phyloP scores from a whole-genome alignment of 495 filamentous ascomycete genomes.

The Geopyxis carbonaria region DNA sequence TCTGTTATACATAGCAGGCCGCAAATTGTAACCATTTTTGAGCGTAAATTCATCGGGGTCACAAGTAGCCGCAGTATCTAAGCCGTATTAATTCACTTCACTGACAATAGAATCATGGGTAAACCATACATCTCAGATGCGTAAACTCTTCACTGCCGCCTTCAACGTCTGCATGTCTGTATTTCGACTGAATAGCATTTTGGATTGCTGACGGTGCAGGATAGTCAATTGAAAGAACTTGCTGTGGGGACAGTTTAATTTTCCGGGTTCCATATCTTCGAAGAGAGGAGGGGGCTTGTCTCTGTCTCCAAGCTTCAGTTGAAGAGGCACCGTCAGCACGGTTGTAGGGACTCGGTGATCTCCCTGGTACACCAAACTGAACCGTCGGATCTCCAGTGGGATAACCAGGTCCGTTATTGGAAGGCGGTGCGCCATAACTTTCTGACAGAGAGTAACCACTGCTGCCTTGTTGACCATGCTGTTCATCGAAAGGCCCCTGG shows the following conservation, averaged over 20 bases:
- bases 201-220: slow-evolving; percentile 94
- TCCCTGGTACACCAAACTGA: slow-evolving; percentile 20
- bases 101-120: not conserved
- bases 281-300: slow-evolving; percentile 59
- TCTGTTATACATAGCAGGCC: slow-evolving; percentile 91
- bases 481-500: slow-evolving; percentile 23
- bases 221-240: slow-evolving; percentile 93
- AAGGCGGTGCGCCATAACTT: slow-evolving; percentile 54
- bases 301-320: slow-evolving; percentile 78
- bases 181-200: slow-evolving; percentile 87
- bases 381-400: slow-evolving; percentile 27
- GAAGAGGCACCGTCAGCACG: slow-evolving; percentile 54
- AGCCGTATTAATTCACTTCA: not conserved
- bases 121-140: slow-evolving; percentile 69
- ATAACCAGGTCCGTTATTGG: slow-evolving; percentile 25
- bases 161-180: slow-evolving; percentile 70
- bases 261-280: slow-evolving; percentile 89
- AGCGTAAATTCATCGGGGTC: slow-evolving; percentile 99
- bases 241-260: slow-evolving; percentile 92
- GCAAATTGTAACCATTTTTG: slow-evolving; percentile 96
- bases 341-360: slow-evolving; percentile 40
- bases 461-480: slow-evolving; percentile 4
- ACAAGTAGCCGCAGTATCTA: slow-evolving; percentile 91
- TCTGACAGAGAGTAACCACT: slow-evolving; percentile 76
- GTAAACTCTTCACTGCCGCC: slow-evolving; percentile 85